phyloP scores from a whole-genome alignment of 208 protist genomes.

The Leptomonas seymouri region DNA sequence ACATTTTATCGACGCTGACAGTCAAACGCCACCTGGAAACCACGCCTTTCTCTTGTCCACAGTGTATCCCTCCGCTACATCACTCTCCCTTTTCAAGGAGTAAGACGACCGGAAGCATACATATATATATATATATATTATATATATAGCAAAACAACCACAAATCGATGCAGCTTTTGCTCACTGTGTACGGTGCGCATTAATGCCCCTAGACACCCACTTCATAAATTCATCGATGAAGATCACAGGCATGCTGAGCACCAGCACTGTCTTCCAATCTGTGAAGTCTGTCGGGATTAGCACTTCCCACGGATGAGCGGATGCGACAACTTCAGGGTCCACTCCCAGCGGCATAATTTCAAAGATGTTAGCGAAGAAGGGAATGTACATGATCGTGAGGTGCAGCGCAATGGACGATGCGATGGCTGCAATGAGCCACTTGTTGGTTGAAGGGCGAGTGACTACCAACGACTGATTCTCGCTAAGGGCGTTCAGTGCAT shows the following conservation, averaged over 20 bases:
- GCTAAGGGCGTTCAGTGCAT: constrained; percentile 94
- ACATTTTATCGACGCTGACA: too few relatives aligned
- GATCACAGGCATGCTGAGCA: constrained; percentile 92
- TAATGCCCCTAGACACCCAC: constrained; percentile 46
- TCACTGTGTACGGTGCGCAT: constrained; percentile 27
- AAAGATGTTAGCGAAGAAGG: constrained; percentile 89
- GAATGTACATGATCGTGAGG: constrained; percentile 92
- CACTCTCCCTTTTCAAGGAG: background rate
- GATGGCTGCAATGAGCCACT: constrained; percentile 88
- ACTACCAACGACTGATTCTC: constrained; percentile 90
- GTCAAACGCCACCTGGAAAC: too few relatives aligned
- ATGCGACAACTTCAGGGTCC: constrained; percentile 41
- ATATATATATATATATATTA: background rate
- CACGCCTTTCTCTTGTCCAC: too few relatives aligned
- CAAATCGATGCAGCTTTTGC: background rate
- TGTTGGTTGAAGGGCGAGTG: constrained; percentile 69
- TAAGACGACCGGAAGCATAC: background rate
- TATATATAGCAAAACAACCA: background rate
- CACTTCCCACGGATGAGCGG: constrained; percentile 66
- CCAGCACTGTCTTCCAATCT: constrained; percentile 91
- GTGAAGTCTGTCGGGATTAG: constrained; percentile 68
- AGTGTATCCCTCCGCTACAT: too few relatives aligned
- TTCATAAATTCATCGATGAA: constrained; percentile 96
- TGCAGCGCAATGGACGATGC: constrained; percentile 85
- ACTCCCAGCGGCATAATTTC: constrained; percentile 83